Base-by-base conservation (phyloP, 345 rosid species). In the Ceriops decandra region DNA sequence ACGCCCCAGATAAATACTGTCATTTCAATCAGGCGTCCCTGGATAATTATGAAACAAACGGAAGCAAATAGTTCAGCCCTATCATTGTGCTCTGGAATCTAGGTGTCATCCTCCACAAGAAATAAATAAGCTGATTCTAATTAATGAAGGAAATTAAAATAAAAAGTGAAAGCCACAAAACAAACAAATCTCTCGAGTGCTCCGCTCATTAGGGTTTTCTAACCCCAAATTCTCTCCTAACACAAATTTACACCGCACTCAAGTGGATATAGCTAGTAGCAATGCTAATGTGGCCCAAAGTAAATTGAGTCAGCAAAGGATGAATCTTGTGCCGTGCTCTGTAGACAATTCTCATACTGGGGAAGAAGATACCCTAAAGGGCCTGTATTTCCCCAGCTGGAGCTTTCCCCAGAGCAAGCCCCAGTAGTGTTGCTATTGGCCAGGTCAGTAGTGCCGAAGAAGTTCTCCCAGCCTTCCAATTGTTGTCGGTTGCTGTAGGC, bases 341-440 rank as follows among this genome's bases (percentile, higher is more conserved):
- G 83, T 47, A 70, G 70, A 74, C 79, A 76, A 65, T 57, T 65
- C 67, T 72, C 78, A 67, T 64, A 73, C 13, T 68, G 77, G 52
- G 79, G 63, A 60, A 63, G 62, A 60, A 75, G 80, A 81, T 79
- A 84, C 57, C 67, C 76, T 62, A 85, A 69, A 61, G 86, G 74
- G 52, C 78, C 80, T 16, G 77, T 79, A 62, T 86, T 85, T 46
- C 80, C 87, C 90, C 89, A 88, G 52, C 81, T 83, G 56, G 67
- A 76, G 59, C 87, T 86, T 78, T 85, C 91, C 0, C 64, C 85
- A 1, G 91, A 83, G 75, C 81, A 81, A 68, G 72, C 78, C 32
- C 82, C 84, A 0, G 81, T n/a, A 54, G 64, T 74, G 81, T 72
- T 72, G 7, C 74, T 73, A 57, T 67, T 79, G 28, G 65, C 68